Evolutionary conservation across 768 basidiomycete species (phyloP), one percentile per base, ranked within the genome.

Genomic region (Russula abietina): DNA sequence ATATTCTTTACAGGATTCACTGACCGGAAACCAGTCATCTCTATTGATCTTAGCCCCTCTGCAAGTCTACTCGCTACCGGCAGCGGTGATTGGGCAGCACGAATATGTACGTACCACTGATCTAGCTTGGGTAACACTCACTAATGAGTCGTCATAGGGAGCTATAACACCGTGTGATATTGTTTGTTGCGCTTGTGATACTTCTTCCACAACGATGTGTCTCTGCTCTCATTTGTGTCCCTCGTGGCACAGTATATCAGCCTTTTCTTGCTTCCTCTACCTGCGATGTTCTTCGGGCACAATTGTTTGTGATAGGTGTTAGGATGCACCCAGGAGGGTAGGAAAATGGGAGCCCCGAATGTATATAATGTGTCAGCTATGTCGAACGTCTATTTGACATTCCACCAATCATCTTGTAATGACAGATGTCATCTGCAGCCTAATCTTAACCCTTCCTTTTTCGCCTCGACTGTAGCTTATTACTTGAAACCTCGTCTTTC

Each of bases 1-100:
- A 28, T 57, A n/a, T 30, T 56, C 43, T 43, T 55, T 57, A n/a
- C 33, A 43, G n/a, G 14, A 38, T 36, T 57, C 19, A 59, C 57
- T 14, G 19, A 24, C n/a, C 52, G 55, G 38, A 50, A 45, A 36
- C 12, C 70, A 85, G 86, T 88, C 68, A 88, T 88, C 71, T 85
- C 84, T 36, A 87, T 89, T 70, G 86, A 88, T 66, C 76, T 89
- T 61, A 83, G 83, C 61, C 81, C 82, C 7, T 78, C 78, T 28
- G 85, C 84, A 22, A 82, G 80, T 45, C 73, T 83, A 59, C 74
- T 89, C 50, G 88, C 88, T 14, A 86, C 85, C 4, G 87, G 87
- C 28, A 83, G 82, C 68, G 88, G 87, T 6, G 87, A 89, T 72
- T 86, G 83, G 77, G 80, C 82, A 70, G 87, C 87, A 48, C 77